phyloP scores from a whole-genome alignment of 2,329 filamentous ascomycete genomes.

The Colletotrichum zoysiae region DNA sequence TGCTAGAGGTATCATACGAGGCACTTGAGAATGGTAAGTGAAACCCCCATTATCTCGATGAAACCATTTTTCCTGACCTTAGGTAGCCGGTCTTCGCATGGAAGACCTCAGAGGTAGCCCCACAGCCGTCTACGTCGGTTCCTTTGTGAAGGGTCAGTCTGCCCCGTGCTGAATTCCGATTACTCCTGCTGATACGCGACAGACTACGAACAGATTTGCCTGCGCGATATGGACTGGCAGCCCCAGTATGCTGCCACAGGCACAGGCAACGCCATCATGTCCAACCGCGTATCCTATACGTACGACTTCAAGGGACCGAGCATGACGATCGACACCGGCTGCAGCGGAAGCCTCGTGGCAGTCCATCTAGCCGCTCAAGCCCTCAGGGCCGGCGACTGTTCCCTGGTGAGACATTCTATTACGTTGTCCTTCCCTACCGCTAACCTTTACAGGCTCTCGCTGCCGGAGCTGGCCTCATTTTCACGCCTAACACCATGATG shows the following conservation, averaged over 20 bases:
- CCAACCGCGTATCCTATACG: constrained; percentile 68
- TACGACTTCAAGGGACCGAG: constrained; percentile 68
- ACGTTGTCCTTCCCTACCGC: background rate
- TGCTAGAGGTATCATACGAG: constrained; percentile 65
- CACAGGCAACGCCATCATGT: constrained; percentile 64
- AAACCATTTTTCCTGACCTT: background rate
- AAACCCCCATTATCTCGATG: background rate
- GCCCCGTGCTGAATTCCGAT: constrained; percentile 9
- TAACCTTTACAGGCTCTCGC: constrained; percentile 57
- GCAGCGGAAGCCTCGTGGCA: constrained; percentile 67
- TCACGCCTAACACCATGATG: constrained; percentile 67
- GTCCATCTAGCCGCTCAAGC: constrained; percentile 66
- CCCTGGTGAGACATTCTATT: constrained; percentile 48
- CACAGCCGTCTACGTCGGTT: constrained; percentile 63
- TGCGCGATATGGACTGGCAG: constrained; percentile 62
- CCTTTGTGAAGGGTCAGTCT: constrained; percentile 61
- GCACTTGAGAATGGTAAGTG: constrained; percentile 62
- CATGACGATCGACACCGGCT: constrained; percentile 71
- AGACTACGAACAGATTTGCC: constrained; percentile 65
- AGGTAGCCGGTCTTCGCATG: constrained; percentile 57
- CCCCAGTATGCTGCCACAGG: constrained; percentile 67
- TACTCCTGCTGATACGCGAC: background rate
- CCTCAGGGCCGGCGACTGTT: constrained; percentile 59
- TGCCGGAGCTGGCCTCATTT: constrained; percentile 65
- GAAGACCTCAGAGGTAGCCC: constrained; percentile 59